A percentile compares a stretch with the other conserved stretches of the same genome.
These are phyloP conservation scores for Candida sojae DNA, from an alignment of 1,139 yeast genomes.

Conservation along the genomic window DNA sequence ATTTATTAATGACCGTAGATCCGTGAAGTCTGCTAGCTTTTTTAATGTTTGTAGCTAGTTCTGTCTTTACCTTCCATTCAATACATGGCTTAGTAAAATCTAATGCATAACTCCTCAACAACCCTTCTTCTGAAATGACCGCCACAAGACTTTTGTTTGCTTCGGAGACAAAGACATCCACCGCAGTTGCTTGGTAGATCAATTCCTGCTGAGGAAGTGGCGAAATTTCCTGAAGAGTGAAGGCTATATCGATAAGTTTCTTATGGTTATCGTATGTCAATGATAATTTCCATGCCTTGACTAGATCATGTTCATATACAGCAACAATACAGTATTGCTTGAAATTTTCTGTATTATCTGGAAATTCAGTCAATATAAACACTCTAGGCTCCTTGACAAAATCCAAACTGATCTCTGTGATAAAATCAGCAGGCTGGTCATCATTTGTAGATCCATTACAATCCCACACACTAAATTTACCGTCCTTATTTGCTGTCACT, in stretches of 20 bases:
- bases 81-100: slow-evolving; percentile 20
- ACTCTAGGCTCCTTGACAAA: slow-evolving; percentile 25
- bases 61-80: slow-evolving; percentile 53
- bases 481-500: slow-evolving; percentile 56
- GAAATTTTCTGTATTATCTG: slow-evolving; percentile 6
- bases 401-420: slow-evolving; percentile 19
- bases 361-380: slow-evolving; percentile 24
- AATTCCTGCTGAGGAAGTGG: slow-evolving; percentile 28
- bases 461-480: slow-evolving; percentile 65
- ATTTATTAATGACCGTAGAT: slow-evolving; percentile 65
- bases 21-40: slow-evolving; percentile 63
- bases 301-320: slow-evolving; percentile 25
- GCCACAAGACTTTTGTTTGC: slow-evolving; percentile 55
- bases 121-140: slow-evolving; percentile 57
- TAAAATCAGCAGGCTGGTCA: slow-evolving; percentile 29
- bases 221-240: slow-evolving; percentile 23
- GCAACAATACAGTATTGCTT: slow-evolving; percentile 26
- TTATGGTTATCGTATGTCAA: slow-evolving; percentile 18
- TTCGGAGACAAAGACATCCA: slow-evolving; percentile 47
- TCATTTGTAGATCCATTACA: slow-evolving; percentile 40
- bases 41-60: slow-evolving; percentile 55
- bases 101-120: slow-evolving; percentile 43
- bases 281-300: slow-evolving; percentile 32
- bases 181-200: slow-evolving; percentile 53
- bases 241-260: slow-evolving; percentile 18